Percentiles rank a stretch among this genome's conserved stretches.
Conservation (phyloP, 306 rosid genomes). For the Erythrophleum fordii region DNA sequence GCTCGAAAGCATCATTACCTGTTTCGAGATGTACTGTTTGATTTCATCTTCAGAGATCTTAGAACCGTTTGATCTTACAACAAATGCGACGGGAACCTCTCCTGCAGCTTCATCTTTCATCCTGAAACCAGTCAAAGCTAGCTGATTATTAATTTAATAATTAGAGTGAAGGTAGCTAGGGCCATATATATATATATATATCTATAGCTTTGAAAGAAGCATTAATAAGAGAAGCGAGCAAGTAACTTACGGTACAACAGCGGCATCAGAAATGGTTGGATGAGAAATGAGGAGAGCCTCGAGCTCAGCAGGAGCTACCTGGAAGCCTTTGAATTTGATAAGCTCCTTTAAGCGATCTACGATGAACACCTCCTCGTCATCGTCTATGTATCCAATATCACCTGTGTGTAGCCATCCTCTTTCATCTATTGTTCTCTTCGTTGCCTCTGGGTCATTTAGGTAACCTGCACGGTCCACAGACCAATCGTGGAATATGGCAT, state of each 20-base stretch:
- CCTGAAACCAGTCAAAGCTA: constrained; percentile 38
- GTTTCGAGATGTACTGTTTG: constrained; percentile 69
- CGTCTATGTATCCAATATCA: constrained; percentile 67
- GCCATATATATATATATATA: neutral
- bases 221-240: too few species aligned
- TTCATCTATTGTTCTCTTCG: constrained; percentile 54
- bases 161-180: neutral
- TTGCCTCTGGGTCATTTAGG: constrained; percentile 60
- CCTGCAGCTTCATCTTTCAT: constrained; percentile 89
- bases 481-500: too few species aligned
- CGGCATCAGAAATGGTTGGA: constrained; percentile 60
- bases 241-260: constrained; percentile 60
- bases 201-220: too few species aligned
- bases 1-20: constrained; percentile 47
- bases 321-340: constrained; percentile 75
- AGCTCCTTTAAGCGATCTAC: constrained; percentile 71
- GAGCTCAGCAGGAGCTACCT: constrained; percentile 82
- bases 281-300: constrained; percentile 65
- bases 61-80: constrained; percentile 66
- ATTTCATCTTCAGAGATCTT: constrained; percentile 68
- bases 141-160: neutral
- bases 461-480: constrained; percentile 46
- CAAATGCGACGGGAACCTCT: constrained; percentile 87
- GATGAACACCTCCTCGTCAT: constrained; percentile 61
- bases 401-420: constrained; percentile 73